Base-by-base conservation (phyloP, 1,139 yeast genomes). In the Suhomyces wounanorum region DNA sequence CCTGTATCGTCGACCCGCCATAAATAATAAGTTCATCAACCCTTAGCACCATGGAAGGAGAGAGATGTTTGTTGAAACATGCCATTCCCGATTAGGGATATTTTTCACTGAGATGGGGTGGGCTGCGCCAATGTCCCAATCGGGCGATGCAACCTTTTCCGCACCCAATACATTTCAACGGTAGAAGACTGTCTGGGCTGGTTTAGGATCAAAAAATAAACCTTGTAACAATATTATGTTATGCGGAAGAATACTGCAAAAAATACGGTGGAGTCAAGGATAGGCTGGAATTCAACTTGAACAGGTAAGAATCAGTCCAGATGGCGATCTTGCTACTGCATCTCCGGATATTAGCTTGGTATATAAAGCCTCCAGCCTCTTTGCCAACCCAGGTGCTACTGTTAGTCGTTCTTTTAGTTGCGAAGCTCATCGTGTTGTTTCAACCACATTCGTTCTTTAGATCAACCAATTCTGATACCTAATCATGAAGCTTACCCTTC, bases 401-500 rank as follows among this genome's bases (percentile, higher is more conserved):
- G 18, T 16, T 14, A 33, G 37, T 14, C 18, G 18, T 33, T 33
- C 18, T 16, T 33, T 33, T 16, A 14, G 37, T 14, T 33, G 17
- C 18, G 37, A 33, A 33, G 18, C 37, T 33, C 37, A 14, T 33
- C 37, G 18, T 33, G 9, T 16, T 33, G 37, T n/a, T 33, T 17
- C 37, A 14, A 33, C n/a, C 37, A 10, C 37, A 38, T 25, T 28
- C 42, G 18, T 25, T 25, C 35, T 26, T 40, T 28, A 16, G 23
- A 26, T 16, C 33, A 6, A 28, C 44, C 21, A 39, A 35, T 14
- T 14, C 37, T 23, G 21, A 43, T 30, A 39, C 33, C 28, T 36
- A 8, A 40, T 8, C 36, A 45, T 45, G 48, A 45, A 40, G 44
- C 26, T 45, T 35, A 18, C 43, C 39, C 14, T 47, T 41, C 50